phyloP scores from a whole-genome alignment of 2,329 filamentous ascomycete species.

The Colletotrichum lentis region DNA sequence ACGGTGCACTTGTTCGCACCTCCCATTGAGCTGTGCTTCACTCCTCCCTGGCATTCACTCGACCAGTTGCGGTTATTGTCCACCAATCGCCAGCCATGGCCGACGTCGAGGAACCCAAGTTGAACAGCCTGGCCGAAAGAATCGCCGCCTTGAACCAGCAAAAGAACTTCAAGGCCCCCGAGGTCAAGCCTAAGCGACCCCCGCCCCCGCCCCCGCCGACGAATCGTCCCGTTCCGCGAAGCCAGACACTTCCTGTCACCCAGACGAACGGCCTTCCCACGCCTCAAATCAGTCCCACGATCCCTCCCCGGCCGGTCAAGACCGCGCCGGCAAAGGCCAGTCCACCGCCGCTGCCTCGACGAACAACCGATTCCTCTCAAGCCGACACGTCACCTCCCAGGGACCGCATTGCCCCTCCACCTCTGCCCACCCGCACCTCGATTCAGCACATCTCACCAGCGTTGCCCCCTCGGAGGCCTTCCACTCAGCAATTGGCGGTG shows the following conservation, averaged over 20 bases:
- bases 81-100: conserved; percentile 55
- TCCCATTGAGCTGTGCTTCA: conserved; percentile 3
- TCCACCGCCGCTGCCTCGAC: conserved; percentile 51
- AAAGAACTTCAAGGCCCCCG: conserved; percentile 62
- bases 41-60: not conserved
- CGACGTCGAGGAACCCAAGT: conserved; percentile 68
- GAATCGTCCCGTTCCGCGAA: conserved; percentile 49
- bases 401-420: conserved; percentile 47
- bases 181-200: conserved; percentile 48
- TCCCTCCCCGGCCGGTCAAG: conserved; percentile 51
- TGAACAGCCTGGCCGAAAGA: conserved; percentile 67
- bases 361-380: conserved; percentile 45
- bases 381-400: conserved; percentile 41
- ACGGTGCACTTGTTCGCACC: conserved; percentile 21
- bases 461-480: conserved; percentile 60
- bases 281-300: conserved; percentile 46
- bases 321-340: conserved; percentile 41
- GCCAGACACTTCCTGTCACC: conserved; percentile 49
- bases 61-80: conserved; percentile 1
- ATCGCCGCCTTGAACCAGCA: conserved; percentile 71
- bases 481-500: conserved; percentile 53
- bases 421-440: conserved; percentile 50
- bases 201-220: conserved; percentile 58
- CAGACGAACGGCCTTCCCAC: conserved; percentile 40
- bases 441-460: conserved; percentile 54